Conservation (phyloP, 768 basidiomycete genomes). For the Lactarius psammicola region DNA sequence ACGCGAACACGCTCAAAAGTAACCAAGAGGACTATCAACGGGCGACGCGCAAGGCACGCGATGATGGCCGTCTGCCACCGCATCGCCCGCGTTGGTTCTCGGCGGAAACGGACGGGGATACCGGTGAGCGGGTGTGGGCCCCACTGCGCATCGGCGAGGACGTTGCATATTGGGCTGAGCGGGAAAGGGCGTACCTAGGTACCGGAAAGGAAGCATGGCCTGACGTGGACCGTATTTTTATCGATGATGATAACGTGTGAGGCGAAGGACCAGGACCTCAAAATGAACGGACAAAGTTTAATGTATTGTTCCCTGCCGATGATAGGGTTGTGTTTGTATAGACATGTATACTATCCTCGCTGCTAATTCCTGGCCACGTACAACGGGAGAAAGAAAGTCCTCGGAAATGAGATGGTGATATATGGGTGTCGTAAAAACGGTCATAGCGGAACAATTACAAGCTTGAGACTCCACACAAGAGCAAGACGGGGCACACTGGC, state of each 20-base stretch:
- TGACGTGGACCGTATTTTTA: constrained; percentile 79
- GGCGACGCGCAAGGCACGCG: constrained; percentile 65
- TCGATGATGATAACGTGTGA: constrained; percentile 53
- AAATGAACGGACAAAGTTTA: constrained; percentile 50
- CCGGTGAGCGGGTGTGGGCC: constrained; percentile 84
- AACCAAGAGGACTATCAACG: constrained; percentile 82
- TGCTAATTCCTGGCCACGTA: constrained; percentile 3
- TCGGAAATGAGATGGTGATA: constrained; percentile 1
- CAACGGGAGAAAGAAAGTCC: not conserved
- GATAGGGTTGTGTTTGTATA: constrained; percentile 3
- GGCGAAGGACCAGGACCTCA: constrained; percentile 47
- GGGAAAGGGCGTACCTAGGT: constrained; percentile 59
- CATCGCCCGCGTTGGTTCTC: constrained; percentile 89
- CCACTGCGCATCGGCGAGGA: constrained; percentile 53
- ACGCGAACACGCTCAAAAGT: constrained; percentile 76
- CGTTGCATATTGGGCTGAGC: constrained; percentile 83
- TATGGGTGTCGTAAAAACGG: not conserved
- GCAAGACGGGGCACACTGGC: constrained; percentile 18
- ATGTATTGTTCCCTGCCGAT: constrained; percentile 31
- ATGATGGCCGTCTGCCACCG: constrained; percentile 65
- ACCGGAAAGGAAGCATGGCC: constrained; percentile 51
- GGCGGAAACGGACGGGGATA: constrained; percentile 81
- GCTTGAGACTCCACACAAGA: constrained; percentile 28
- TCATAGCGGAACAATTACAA: not conserved
- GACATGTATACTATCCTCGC: constrained; percentile 8